Base-by-base conservation (phyloP, 2,329 filamentous ascomycete genomes). In the Calonectria montana region DNA sequence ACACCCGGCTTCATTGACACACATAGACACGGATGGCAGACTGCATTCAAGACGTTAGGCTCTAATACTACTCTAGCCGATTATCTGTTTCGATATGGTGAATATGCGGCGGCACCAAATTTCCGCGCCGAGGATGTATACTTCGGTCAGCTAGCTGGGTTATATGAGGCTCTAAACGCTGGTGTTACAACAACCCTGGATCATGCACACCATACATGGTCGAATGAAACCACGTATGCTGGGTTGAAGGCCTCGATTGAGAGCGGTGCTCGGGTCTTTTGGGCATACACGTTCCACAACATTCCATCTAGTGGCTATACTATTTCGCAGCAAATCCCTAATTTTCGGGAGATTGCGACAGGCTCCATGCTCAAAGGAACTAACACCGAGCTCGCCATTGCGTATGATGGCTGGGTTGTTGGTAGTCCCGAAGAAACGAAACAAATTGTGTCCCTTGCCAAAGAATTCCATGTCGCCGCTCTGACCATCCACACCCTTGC, bases 1-100 rank as follows among this genome's bases (percentile, higher is more conserved):
- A 85, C 85, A 0, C 87, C 88, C 0, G 89, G 89, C 10, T 90
- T 91, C 78, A 82, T 91, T 69, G 87, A 91, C 78, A 90, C 88
- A 0, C 89, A 91, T 73, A 85, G 86, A 1, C 88, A 90, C 72
- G 84, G 86, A 0, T 90, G 89, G 89, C 88, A 91, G 75, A 90
- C 89, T 0, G 87, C 83, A 12, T 85, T 86, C 75, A 89, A 88
- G 75, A 90, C 88, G 0, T 75, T 91, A 1, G 86, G 74, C 1
- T 86, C 88, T 9, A 89, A 91, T 74, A 87, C 86, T 0, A 87
- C 83, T 0, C 78, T 90, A 18, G 79, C 84, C 6, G 83, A 88
- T 55, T 90, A 89, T 77, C 83, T 89, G 43, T 64, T 66, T 39
- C 83, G 84, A 10, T 87, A 84, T 67, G 81, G 83, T 39, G 81